Conservation (phyloP, 2,329 filamentous ascomycete species). For the Epichloe elymi region DNA sequence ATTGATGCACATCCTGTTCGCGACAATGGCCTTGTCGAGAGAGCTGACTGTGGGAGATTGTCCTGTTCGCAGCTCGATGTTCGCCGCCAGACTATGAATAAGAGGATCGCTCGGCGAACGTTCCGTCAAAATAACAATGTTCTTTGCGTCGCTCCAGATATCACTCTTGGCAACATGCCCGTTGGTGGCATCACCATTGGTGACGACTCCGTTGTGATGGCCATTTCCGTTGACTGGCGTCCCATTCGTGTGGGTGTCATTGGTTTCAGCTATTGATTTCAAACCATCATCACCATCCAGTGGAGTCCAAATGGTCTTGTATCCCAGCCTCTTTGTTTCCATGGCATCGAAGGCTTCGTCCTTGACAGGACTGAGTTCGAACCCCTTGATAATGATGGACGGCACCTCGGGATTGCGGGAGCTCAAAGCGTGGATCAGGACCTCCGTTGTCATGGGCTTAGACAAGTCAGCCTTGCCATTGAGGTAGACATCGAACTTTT, state of each 20-base stretch:
- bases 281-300: not conserved
- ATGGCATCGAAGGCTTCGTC: constrained; percentile 12
- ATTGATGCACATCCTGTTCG: not conserved
- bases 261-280: not conserved
- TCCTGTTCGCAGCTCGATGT: constrained; percentile 3
- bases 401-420: constrained; percentile 12
- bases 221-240: not conserved
- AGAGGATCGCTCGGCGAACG: not conserved
- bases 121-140: not conserved
- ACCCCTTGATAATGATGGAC: constrained; percentile 22
- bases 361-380: constrained; percentile 28
- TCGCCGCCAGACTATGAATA: not conserved
- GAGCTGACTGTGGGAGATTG: constrained; percentile 10
- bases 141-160: not conserved
- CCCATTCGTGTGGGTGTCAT: not conserved
- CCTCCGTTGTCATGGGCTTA: not conserved
- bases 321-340: not conserved
- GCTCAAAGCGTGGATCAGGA: constrained; percentile 10
- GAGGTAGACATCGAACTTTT: not conserved
- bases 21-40: not conserved
- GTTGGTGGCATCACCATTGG: not conserved
- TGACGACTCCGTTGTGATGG: not conserved
- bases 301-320: not conserved
- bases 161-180: not conserved
- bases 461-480: not conserved